These are phyloP conservation scores for Lentinula edodes DNA, from an alignment of 768 basidiomycete species.

Conservation along the genomic window DNA sequence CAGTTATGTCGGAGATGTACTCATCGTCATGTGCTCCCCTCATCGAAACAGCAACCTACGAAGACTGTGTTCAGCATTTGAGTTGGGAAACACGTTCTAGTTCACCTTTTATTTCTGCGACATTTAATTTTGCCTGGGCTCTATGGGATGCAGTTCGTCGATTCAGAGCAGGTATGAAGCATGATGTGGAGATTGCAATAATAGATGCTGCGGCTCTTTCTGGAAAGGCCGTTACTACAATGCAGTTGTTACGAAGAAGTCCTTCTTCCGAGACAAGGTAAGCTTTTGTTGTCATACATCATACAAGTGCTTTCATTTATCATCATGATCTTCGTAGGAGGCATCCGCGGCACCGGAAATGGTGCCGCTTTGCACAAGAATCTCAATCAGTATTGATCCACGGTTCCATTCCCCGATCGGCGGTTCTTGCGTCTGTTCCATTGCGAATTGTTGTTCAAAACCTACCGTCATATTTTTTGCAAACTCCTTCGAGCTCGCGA, in stretches of 20 bases:
- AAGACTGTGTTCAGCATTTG: conserved; percentile 43
- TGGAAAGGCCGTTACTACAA: conserved; percentile 55
- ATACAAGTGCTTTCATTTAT: conserved; percentile 6
- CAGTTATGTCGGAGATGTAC: conserved; percentile 28
- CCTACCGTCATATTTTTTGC: conserved; percentile 67
- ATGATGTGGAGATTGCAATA: conserved; percentile 72
- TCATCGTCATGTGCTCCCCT: conserved; percentile 27
- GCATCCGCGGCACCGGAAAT: conserved; percentile 64
- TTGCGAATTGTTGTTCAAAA: conserved; percentile 58
- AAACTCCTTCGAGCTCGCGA: conserved; percentile 19
- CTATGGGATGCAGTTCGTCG: conserved; percentile 77
- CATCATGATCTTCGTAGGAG: conserved; percentile 31
- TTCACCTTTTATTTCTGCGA: conserved; percentile 68
- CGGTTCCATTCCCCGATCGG: conserved; percentile 58
- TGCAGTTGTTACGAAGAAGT: conserved; percentile 54
- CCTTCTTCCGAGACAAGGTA: conserved; percentile 46
- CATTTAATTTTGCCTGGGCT: conserved; percentile 79
- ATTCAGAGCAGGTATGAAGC: conserved; percentile 68
- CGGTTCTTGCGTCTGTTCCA: conserved; percentile 67
- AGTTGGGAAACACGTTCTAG: conserved; percentile 71
- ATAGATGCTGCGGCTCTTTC: conserved; percentile 63
- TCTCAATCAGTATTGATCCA: conserved; percentile 73
- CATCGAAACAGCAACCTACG: conserved; percentile 19
- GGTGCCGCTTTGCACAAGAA: conserved; percentile 70
- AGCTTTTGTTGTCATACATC: conserved; percentile 16